Evolutionary conservation across 2,329 filamentous ascomycete species (phyloP), one percentile per base, ranked within the genome.

Genomic region (Ambrosiella beaveri): DNA sequence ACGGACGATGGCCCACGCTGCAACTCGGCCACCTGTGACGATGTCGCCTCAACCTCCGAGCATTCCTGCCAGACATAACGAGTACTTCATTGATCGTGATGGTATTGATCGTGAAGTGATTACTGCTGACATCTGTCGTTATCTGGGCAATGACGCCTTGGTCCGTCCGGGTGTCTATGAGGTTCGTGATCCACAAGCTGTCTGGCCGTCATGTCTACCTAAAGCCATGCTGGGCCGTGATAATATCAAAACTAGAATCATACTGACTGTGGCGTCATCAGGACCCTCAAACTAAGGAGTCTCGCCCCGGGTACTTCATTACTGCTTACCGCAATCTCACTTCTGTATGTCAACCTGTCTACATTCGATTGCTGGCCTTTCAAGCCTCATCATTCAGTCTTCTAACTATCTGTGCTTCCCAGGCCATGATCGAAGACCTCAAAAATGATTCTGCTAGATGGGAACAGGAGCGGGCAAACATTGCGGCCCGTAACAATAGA

Each of bases 81-180:
- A 60, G 37, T 57, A 60, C 51, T 58, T 57, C 12, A 57, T 60
- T 7, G 59, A 57, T 36, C 56, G 59, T 35, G 55, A 57, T 49
- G 55, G 59, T 12, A 60, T 58, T 45, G 55, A 60, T 52, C 59
- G 59, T 65, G 85, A 90, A 70, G 86, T 90, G 65, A 88, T 90
- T 71, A 87, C 86, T 62, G 83, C 85, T 68, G 86, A 90, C 69
- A 88, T 90, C 64, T 89, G 86, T 74, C 84, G 85, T 67, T 90
- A 88, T 69, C 77, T 90, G 64, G 86, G 86, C 66, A 88, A 88
- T 69, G 86, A 90, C 74, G 86, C 86, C 64, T 77, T 87, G 65
- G 85, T 88, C 67, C 82, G 83, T 66, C 85, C 85, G 61, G 84
- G 83, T 65, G 80, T 78, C 65, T 84, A 86, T 70, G 80, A 86